Conservation (phyloP, 208 protist genomes). For the Phytomonas serpens region DNA sequence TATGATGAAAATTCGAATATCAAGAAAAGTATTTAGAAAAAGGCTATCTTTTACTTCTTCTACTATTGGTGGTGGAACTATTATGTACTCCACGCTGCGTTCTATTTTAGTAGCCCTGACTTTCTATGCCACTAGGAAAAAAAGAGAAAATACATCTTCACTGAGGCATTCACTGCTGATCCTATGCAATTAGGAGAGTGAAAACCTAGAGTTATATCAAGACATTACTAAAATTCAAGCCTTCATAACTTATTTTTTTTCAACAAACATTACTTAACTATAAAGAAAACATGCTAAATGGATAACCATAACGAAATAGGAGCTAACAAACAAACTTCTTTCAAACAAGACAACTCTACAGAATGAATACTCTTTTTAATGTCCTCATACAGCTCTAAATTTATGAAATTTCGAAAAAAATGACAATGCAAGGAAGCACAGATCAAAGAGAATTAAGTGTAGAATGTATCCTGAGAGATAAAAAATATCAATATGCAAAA, state of each 20-base stretch:
- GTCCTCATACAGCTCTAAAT: background rate
- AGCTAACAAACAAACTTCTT: background rate
- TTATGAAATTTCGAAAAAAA: background rate
- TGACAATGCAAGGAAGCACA: background rate
- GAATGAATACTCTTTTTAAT: background rate
- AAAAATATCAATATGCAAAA: background rate
- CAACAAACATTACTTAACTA: conserved; percentile 1
- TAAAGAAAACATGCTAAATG: background rate
- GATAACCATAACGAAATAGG: background rate
- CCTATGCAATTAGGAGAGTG: background rate
- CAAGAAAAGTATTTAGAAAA: background rate
- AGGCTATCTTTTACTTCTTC: background rate
- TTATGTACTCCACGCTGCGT: background rate
- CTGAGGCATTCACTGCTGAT: background rate
- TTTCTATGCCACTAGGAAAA: conserved; percentile 3
- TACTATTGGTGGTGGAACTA: background rate
- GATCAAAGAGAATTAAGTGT: background rate
- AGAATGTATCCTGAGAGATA: background rate
- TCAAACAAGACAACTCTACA: background rate
- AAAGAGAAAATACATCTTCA: background rate
- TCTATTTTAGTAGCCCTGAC: background rate
- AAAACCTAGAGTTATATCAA: background rate
- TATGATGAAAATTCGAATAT: background rate
- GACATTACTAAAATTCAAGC: background rate
- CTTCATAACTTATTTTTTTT: conserved; percentile 6